Evolutionary conservation across 257 asterid genomes (phyloP).

Genomic region (Orobanche coerulescens): DNA sequence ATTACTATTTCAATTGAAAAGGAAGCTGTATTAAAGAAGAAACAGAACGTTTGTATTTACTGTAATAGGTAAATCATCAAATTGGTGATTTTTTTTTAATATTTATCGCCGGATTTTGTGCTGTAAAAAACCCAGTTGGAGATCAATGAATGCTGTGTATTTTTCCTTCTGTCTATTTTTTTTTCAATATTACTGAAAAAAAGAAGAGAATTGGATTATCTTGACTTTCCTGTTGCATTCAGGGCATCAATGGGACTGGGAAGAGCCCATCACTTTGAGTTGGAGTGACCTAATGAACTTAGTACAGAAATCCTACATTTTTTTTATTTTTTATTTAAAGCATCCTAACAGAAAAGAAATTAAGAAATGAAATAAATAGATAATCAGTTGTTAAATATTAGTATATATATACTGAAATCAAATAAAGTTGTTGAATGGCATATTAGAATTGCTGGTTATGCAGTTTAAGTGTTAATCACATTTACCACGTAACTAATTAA

Average conservation of each 20-base stretch:
- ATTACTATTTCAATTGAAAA: background rate
- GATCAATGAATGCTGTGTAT: background rate
- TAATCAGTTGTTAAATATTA: background rate
- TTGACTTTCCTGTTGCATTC: background rate
- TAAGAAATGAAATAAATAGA: background rate
- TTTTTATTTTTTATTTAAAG: too few species aligned
- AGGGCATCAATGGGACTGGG: background rate
- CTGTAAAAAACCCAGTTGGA: background rate
- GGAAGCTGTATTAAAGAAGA: background rate
- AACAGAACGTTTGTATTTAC: background rate
- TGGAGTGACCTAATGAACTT: conserved; percentile 1
- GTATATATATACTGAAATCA: conserved; percentile 8
- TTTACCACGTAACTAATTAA: background rate
- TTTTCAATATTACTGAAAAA: background rate
- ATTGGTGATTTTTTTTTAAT: background rate
- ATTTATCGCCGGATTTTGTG: background rate
- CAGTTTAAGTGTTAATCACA: background rate
- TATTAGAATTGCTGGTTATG: background rate
- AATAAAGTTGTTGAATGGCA: background rate
- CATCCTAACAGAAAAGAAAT: background rate
- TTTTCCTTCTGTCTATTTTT: background rate
- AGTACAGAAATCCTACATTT: background rate
- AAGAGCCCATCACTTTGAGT: background rate
- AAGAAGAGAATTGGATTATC: background rate
- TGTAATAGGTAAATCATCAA: background rate